Evolutionary conservation across 176 grass and related monocot genomes (phyloP).

Genomic region (Tillandsia leiboldiana): DNA sequence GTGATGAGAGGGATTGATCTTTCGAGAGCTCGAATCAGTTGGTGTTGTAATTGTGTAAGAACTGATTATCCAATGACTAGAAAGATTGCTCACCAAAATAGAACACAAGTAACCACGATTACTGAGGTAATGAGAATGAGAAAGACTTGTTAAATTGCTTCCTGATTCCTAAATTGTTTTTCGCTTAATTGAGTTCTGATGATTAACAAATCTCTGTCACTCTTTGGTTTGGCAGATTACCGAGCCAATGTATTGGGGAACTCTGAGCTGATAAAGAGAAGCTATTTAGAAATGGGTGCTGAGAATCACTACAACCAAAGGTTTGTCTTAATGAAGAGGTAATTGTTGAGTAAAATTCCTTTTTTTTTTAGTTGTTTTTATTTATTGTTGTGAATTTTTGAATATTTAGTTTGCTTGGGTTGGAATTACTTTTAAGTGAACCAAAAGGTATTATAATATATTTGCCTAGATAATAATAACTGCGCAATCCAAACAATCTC

Average conservation of each 20-base stretch:
- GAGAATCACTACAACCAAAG: neutral
- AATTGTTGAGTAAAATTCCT: neutral
- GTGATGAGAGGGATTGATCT: neutral
- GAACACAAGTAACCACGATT: neutral
- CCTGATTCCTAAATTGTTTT: neutral
- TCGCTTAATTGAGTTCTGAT: neutral
- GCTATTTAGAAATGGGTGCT: neutral
- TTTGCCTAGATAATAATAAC: neutral
- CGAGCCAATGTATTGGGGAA: neutral
- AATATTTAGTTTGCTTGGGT: neutral
- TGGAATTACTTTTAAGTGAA: neutral
- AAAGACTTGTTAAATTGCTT: neutral
- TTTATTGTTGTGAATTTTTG: neutral
- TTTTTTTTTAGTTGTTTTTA: neutral
- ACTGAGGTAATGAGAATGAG: neutral
- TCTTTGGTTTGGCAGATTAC: neutral
- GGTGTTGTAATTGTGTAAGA: neutral
- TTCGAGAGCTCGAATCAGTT: neutral
- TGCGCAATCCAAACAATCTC: neutral
- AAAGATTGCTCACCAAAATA: neutral
- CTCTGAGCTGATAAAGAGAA: neutral
- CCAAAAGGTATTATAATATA: neutral
- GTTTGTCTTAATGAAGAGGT: neutral
- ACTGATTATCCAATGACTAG: neutral
- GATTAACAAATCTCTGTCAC: neutral